Base-by-base conservation (phyloP, 2,329 filamentous ascomycete species). In the Sordariomycetes sp. region DNA sequence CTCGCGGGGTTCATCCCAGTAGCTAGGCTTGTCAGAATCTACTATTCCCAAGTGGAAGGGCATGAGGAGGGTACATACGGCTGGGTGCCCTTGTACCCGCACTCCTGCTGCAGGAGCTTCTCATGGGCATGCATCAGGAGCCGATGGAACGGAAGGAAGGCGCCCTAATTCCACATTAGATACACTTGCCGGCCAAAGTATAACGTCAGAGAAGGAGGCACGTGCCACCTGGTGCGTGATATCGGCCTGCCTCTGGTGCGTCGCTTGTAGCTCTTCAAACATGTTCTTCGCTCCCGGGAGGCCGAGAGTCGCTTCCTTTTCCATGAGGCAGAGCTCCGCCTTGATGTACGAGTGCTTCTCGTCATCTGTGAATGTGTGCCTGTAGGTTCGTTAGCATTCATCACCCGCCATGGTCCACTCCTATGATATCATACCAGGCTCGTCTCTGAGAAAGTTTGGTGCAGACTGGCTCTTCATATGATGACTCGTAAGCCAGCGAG, bases 111-210 rank as follows among this genome's bases (percentile, higher is more conserved):
- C 1, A 72, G 61, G 0, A 65, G 59, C 12, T 59, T n/a, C 58
- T 71, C 69, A 57, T 70, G 68, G 7, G 65, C 57, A 34, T 67
- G 62, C n/a, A 70, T 60, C 54, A 66, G 62, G n/a, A 63, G 64
- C 17, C 69, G 65, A 58, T 72, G 70, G 62, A 65, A 71, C 1
- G 69, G 69, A 17, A 71, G 64, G 59, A 72, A 71, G 7, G 53
- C 56, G 53, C 56, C 58, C 56, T 58, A 32, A 32, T 42, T 34
- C 4, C 34, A 39, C 10, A 10, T 55, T 13, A 55, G 54, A 3
- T 13, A 28, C 22, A 13, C 13, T 15, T 22, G 24, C 8, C 10
- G 34, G 6, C n/a, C 24, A 20, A 7, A 34, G 10, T 13, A 2
- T 22, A 17, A 17, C 17, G 15, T 10, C 25, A 5, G n/a, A n/a